Evolutionary conservation across 225 moss, liverwort and hornwort species (phyloP).

Genomic region (Asterella californica): DNA sequence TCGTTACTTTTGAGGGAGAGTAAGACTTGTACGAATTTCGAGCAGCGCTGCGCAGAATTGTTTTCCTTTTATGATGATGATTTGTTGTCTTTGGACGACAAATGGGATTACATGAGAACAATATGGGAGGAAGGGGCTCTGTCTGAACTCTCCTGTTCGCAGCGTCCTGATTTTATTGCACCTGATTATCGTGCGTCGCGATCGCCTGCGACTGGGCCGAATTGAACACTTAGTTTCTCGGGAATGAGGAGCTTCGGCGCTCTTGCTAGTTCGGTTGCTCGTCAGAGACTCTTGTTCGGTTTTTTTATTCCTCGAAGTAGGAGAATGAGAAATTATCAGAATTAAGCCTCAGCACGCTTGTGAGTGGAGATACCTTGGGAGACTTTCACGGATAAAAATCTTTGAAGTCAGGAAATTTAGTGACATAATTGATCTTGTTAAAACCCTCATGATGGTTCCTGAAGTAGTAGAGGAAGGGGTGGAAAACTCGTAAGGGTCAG

Average conservation of each 20-base stretch:
- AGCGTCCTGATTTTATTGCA: not conserved
- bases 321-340: not conserved
- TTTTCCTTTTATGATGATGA: not conserved
- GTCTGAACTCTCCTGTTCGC: not conserved
- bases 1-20: not conserved
- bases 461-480: not conserved
- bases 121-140: not conserved
- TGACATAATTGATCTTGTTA: not conserved
- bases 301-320: not conserved
- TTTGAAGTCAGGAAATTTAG: not conserved
- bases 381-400: not conserved
- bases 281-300: not conserved
- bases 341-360: not conserved
- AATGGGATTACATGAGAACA: no score
- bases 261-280: not conserved
- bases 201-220: not conserved
- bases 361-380: not conserved
- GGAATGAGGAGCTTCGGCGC: not conserved
- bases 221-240: not conserved
- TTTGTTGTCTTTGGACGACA: not conserved
- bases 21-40: not conserved
- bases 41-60: not conserved
- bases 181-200: not conserved
- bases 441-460: no score
- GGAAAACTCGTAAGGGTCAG: not conserved